Percentiles rank a stretch among this genome's conserved stretches.
Conservation (phyloP, 768 basidiomycete genomes). For the Boletus sensibilis region DNA sequence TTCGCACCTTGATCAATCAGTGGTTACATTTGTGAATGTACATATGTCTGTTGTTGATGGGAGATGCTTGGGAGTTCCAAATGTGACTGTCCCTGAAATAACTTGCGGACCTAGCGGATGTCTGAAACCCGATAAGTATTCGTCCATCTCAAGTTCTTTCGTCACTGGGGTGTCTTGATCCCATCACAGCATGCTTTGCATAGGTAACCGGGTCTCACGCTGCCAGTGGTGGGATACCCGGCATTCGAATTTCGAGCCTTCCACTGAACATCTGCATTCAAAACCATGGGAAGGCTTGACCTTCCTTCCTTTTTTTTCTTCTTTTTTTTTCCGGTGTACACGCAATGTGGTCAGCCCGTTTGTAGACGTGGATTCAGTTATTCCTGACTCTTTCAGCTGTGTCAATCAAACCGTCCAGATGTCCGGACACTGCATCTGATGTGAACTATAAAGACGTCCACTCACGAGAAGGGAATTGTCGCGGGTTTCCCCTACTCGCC, state of each 20-base stretch:
- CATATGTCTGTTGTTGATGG: neutral
- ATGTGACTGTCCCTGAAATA: neutral
- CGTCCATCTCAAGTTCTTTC: neutral
- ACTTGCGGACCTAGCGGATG: neutral
- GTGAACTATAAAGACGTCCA: neutral
- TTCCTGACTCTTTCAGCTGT: too few species aligned
- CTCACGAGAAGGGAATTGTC: neutral
- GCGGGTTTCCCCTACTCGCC: neutral
- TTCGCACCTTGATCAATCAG: slow-evolving; percentile 22
- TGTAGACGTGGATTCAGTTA: neutral
- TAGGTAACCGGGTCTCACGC: neutral
- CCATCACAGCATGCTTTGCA: neutral
- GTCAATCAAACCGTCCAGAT: neutral
- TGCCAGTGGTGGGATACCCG: neutral
- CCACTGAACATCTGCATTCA: neutral
- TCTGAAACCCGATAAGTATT: neutral
- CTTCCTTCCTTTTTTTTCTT: neutral
- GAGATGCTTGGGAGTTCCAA: neutral
- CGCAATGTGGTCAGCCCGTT: neutral
- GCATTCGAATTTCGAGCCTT: neutral
- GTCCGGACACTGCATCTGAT: neutral
- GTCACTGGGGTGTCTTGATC: neutral
- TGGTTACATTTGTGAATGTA: neutral
- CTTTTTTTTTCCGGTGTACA: neutral
- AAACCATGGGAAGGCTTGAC: neutral